Percentiles rank a stretch among this genome's conserved stretches.
These are phyloP conservation scores for Salisapilia sapeloensis DNA, from an alignment of 352 stramenopile species.

Conservation along the genomic window DNA sequence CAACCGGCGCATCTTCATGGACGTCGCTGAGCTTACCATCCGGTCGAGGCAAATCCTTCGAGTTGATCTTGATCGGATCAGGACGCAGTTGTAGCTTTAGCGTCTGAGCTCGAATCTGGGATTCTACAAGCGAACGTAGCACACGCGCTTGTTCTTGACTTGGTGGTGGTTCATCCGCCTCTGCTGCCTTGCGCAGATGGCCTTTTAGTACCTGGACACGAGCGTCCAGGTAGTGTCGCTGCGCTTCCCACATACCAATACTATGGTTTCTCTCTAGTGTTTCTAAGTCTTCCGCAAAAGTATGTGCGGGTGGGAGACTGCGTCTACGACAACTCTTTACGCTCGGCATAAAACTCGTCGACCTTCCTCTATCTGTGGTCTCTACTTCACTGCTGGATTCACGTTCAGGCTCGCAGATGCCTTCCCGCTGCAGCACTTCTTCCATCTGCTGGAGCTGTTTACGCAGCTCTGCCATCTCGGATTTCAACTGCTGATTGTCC, in stretches of 20 bases:
- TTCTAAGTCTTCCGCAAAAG: not conserved
- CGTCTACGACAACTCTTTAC: not conserved
- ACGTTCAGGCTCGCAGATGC: not conserved
- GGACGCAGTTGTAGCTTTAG: conserved; percentile 27
- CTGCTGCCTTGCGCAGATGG: conserved; percentile 29
- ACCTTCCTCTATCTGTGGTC: not conserved
- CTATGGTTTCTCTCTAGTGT: conserved; percentile 22
- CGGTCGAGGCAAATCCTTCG: not conserved
- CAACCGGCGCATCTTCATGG: not conserved
- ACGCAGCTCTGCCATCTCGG: conserved; percentile 32
- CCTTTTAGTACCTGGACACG: conserved; percentile 24
- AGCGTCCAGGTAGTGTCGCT: conserved; percentile 21
- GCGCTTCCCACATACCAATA: conserved; percentile 26
- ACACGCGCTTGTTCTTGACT: conserved; percentile 41
- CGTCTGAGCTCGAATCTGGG: conserved; percentile 42
- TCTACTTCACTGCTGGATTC: not conserved
- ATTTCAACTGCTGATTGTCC: conserved; percentile 57
- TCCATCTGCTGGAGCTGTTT: conserved; percentile 36
- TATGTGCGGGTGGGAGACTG: not conserved
- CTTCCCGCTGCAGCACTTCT: conserved; percentile 3
- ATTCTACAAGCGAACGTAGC: conserved; percentile 43
- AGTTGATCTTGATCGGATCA: conserved; percentile 4
- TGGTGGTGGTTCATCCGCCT: conserved; percentile 7
- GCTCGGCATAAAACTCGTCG: conserved; percentile 2
- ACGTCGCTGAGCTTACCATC: conserved; percentile 3